A percentile compares a stretch with the other conserved stretches of the same genome.
Conservation (phyloP, 306 rosid species). For the Dalbergia oliveri region DNA sequence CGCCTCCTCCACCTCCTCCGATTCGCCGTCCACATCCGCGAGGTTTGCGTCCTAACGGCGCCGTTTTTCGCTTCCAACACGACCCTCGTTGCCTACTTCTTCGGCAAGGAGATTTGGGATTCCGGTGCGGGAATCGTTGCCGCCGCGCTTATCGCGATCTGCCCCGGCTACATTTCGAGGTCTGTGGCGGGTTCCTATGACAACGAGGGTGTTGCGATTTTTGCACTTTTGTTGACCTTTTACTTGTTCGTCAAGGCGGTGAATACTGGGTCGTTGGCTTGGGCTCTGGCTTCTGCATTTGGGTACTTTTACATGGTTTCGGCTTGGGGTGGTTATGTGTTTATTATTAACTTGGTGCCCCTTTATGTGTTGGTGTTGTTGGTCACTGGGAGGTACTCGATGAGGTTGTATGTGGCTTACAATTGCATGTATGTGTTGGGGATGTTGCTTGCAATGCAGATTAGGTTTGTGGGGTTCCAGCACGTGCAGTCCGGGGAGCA, state of each 20-base stretch:
- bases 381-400: conserved; percentile 86
- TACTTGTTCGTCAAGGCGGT: conserved; percentile 96
- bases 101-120: conserved; percentile 96
- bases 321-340: conserved; percentile 99
- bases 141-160: conserved; percentile 89
- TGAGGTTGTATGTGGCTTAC: conserved; percentile 93
- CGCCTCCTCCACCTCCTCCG: conserved; percentile 69
- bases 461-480: conserved; percentile 97
- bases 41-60: conserved; percentile 94
- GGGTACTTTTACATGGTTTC: conserved; percentile 99
- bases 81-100: conserved; percentile 87
- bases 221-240: conserved; percentile 80
- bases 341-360: conserved; percentile 84
- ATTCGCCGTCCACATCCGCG: conserved; percentile 89
- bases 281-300: conserved; percentile 92
- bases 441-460: conserved; percentile 98
- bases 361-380: conserved; percentile 89
- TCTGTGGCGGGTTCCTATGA: conserved; percentile 98
- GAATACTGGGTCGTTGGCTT: conserved; percentile 89
- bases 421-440: conserved; percentile 93
- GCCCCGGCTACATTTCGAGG: conserved; percentile 95
- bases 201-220: conserved; percentile 98
- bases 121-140: conserved; percentile 96
- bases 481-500: conserved; percentile 99
- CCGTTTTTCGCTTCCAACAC: conserved; percentile 98